Conservation (phyloP, 148 eudicot species). For the Persicaria tinctoria region DNA sequence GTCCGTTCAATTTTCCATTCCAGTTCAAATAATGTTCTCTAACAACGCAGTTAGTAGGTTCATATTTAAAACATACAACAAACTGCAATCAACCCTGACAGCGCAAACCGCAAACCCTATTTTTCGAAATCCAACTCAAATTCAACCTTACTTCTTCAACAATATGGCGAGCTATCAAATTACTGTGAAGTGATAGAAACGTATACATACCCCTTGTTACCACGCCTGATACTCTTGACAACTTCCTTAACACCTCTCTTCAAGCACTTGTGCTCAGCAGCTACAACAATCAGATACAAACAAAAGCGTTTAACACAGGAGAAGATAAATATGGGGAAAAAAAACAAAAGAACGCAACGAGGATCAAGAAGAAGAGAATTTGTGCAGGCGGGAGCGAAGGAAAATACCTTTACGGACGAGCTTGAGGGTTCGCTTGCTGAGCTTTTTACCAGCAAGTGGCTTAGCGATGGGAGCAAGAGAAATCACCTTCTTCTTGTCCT, state of each 20-base stretch:
- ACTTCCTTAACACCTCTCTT: constrained; percentile 98
- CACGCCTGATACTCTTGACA: constrained; percentile 83
- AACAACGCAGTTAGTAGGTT: background rate
- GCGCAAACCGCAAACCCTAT: background rate
- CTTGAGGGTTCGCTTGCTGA: constrained; percentile 70
- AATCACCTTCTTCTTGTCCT: constrained; percentile 50
- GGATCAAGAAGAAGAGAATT: background rate
- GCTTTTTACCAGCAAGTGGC: constrained; percentile 95
- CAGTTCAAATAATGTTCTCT: background rate
- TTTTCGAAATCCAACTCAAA: background rate
- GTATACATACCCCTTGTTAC: constrained; percentile 66
- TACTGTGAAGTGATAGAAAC: background rate
- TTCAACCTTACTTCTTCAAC: background rate
- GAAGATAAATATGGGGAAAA: background rate
- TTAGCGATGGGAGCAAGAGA: constrained; percentile 82
- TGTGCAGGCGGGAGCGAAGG: background rate
- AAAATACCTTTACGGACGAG: constrained; percentile 70
- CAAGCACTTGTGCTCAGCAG: constrained; percentile 90
- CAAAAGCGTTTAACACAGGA: background rate
- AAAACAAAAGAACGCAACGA: background rate
- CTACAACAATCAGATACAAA: constrained; percentile 24
- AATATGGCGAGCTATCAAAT: background rate
- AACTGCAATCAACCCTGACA: background rate
- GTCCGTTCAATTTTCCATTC: background rate
- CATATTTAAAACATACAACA: background rate